These are phyloP conservation scores for Penicillium antarcticum DNA, from an alignment of 495 filamentous ascomycete genomes.

Conservation along the genomic window DNA sequence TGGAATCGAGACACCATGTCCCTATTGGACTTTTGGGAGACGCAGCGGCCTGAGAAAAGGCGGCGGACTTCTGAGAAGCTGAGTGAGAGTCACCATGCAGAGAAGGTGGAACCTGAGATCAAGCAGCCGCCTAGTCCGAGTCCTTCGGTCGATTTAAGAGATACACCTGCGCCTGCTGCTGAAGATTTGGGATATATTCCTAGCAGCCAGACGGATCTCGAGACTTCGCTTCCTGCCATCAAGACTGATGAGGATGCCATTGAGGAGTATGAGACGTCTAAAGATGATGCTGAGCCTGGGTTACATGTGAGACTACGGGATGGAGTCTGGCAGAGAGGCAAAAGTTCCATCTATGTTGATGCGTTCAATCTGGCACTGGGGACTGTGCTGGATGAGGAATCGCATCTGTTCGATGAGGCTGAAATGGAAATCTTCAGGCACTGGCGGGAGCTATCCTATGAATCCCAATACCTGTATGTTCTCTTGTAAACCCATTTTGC, in stretches of 20 bases:
- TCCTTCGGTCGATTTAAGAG: conserved; percentile 8
- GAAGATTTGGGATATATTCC: conserved; percentile 36
- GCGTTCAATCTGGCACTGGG: conserved; percentile 92
- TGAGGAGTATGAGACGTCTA: conserved; percentile 70
- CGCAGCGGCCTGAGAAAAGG: conserved; percentile 35
- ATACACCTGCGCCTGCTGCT: conserved; percentile 17
- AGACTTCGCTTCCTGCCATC: conserved; percentile 69
- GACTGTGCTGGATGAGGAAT: conserved; percentile 86
- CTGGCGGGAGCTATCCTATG: conserved; percentile 75
- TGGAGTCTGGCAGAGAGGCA: conserved; percentile 57
- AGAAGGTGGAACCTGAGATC: not conserved
- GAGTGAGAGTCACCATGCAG: not conserved
- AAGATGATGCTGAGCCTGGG: conserved; percentile 31
- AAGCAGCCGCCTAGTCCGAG: conserved; percentile 16
- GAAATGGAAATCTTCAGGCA: conserved; percentile 74
- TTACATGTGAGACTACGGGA: conserved; percentile 50
- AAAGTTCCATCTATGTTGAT: conserved; percentile 93
- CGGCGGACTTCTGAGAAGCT: conserved; percentile 19
- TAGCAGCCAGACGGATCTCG: conserved; percentile 63
- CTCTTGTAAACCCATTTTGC: not conserved
- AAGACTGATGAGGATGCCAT: conserved; percentile 68
- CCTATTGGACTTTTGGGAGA: conserved; percentile 43
- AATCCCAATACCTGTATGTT: conserved; percentile 85
- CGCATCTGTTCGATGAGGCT: conserved; percentile 77
- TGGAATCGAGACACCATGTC: conserved; percentile 32